phyloP scores from a whole-genome alignment of 2,329 filamentous ascomycete species.

The Ophiosphaerella narmari region DNA sequence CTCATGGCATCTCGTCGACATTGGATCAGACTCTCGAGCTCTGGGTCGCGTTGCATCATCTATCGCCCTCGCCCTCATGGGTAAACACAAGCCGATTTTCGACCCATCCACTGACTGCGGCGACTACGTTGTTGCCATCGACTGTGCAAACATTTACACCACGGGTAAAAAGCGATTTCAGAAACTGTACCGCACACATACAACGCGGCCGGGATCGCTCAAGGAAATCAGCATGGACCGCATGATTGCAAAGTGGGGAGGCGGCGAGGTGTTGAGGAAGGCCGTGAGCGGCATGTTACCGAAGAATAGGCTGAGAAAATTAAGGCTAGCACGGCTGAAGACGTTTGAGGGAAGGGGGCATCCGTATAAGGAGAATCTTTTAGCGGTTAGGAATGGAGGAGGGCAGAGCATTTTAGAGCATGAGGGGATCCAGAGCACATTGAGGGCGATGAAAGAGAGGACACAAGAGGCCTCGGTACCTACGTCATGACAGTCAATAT shows the following conservation, averaged over 20 bases:
- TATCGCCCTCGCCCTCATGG: constrained; percentile 89
- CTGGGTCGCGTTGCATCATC: constrained; percentile 86
- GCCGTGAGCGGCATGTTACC: constrained; percentile 97
- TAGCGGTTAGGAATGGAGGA: constrained; percentile 63
- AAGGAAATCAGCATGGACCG: constrained; percentile 92
- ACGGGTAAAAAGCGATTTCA: constrained; percentile 92
- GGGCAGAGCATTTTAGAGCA: constrained; percentile 40
- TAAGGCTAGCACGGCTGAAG: constrained; percentile 85
- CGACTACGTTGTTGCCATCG: constrained; percentile 95
- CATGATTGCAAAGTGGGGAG: constrained; percentile 92
- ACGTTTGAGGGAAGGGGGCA: constrained; percentile 92
- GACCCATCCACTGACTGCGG: constrained; percentile 98
- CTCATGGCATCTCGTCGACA: constrained; percentile 89
- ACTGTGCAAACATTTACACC: constrained; percentile 82
- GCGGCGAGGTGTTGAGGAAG: constrained; percentile 85
- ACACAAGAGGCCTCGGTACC: constrained; percentile 4
- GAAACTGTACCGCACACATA: constrained; percentile 96
- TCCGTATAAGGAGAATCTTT: constrained; percentile 87
- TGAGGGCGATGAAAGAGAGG: constrained; percentile 27
- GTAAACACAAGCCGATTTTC: constrained; percentile 98
- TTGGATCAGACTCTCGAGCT: constrained; percentile 70
- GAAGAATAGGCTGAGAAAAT: constrained; percentile 91
- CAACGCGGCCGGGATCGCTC: constrained; percentile 84
- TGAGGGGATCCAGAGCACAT: constrained; percentile 46
- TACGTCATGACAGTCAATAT: constrained; percentile 17